Conservation (phyloP, 352 stramenopile genomes). For the Halophytophthora batemanensis region DNA sequence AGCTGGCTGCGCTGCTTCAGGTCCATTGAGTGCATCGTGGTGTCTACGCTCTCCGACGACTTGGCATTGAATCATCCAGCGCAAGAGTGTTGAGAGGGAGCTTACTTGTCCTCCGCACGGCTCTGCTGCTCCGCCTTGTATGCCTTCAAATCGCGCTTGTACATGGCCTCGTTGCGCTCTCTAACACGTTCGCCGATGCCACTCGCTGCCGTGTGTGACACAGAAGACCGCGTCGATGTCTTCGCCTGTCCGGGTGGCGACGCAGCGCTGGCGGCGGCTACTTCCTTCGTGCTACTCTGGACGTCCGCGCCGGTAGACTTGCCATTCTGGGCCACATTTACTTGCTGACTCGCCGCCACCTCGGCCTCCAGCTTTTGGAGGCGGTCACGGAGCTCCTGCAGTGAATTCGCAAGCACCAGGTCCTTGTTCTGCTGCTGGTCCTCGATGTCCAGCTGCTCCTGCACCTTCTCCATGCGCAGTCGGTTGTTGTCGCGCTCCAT, state of each 20-base stretch:
- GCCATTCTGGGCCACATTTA: conserved; percentile 15
- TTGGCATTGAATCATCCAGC: too few relatives aligned
- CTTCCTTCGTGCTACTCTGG: conserved; percentile 1
- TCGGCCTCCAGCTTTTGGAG: conserved; percentile 53
- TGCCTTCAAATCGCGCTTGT: conserved; percentile 42
- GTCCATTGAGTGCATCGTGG: too few relatives aligned
- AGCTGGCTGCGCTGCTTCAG: too few relatives aligned
- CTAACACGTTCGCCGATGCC: conserved; percentile 45
- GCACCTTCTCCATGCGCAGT: conserved; percentile 39
- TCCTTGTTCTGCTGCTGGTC: conserved; percentile 50
- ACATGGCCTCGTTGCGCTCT: conserved; percentile 44
- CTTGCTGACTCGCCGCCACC: conserved; percentile 24
- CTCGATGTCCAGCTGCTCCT: conserved; percentile 40
- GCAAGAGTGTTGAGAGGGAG: too few relatives aligned
- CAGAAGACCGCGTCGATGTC: not conserved
- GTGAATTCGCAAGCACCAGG: conserved; percentile 36
- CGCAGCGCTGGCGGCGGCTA: conserved; percentile 18
- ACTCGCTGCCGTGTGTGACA: conserved; percentile 24
- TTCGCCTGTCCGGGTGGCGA: conserved; percentile 7
- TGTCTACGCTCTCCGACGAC: too few relatives aligned
- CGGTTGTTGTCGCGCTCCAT: conserved; percentile 71
- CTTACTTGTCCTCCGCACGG: conserved; percentile 3
- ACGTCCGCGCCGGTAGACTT: conserved; percentile 1
- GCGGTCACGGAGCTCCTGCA: conserved; percentile 62
- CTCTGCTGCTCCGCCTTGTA: conserved; percentile 34